Conservation (phyloP, 2,329 filamentous ascomycete species). For the Metarhizium anisopliae region DNA sequence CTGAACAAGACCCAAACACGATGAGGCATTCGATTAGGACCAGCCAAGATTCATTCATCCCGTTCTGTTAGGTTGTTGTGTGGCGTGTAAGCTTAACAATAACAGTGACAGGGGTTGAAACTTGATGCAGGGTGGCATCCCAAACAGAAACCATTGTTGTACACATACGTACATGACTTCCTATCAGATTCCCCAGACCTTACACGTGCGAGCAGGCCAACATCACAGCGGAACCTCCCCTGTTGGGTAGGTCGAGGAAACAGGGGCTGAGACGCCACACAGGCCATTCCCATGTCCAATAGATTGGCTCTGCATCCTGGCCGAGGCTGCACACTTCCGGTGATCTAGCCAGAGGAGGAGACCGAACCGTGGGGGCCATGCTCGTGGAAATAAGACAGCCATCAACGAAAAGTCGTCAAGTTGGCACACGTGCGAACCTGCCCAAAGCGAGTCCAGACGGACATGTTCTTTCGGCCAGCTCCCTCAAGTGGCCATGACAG, state of each 20-base stretch:
- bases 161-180: background rate
- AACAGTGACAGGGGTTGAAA: background rate
- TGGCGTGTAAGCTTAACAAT: background rate
- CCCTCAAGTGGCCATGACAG: background rate
- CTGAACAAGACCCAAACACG: no score
- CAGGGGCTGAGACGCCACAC: background rate
- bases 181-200: slow-evolving; percentile 1
- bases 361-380: slow-evolving; percentile 1
- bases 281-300: background rate
- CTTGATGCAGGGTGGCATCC: background rate
- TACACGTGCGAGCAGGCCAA: slow-evolving; percentile 2
- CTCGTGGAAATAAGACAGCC: background rate
- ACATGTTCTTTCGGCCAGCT: background rate
- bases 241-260: background rate
- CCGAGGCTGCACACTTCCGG: background rate
- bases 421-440: slow-evolving; percentile 1
- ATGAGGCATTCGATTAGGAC: background rate
- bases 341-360: slow-evolving; percentile 1
- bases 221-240: background rate
- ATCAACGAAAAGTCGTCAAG: background rate
- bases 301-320: background rate
- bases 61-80: background rate
- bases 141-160: background rate
- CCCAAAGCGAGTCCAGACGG: background rate
- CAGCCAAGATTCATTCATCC: background rate